phyloP scores from a whole-genome alignment of 805 yeast species.

The Metschnikowia gelsemii region DNA sequence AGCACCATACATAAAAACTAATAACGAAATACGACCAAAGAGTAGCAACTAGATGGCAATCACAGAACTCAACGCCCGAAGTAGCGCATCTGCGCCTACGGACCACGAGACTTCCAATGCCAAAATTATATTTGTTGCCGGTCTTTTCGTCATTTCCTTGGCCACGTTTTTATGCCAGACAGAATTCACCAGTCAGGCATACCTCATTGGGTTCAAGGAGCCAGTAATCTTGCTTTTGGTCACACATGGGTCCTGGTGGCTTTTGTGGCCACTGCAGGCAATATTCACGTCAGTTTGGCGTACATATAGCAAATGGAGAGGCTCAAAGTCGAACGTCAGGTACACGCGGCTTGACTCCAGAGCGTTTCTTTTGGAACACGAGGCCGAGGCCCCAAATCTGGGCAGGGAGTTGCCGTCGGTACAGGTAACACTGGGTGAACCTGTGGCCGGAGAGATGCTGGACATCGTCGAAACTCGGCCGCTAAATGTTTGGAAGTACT shows the following conservation, averaged over 20 bases:
- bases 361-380: constrained; percentile 28
- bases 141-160: constrained; percentile 36
- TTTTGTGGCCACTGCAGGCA: constrained; percentile 70
- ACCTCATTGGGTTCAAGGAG: constrained; percentile 57
- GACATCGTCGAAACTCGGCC: constrained; percentile 2
- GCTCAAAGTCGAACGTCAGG: constrained; percentile 18
- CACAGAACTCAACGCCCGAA: constrained; percentile 30
- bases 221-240: constrained; percentile 65
- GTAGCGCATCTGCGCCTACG: constrained; percentile 24
- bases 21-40: constrained; percentile 29
- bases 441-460: constrained; percentile 2
- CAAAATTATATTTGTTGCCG: constrained; percentile 36
- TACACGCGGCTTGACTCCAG: constrained; percentile 32
- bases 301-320: constrained; percentile 30
- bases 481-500: constrained; percentile 27
- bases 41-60: constrained; percentile 32
- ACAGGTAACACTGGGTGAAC: no score
- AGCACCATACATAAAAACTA: no score
- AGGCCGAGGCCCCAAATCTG: constrained; percentile 12
- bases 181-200: constrained; percentile 71
- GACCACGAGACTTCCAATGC: constrained; percentile 31
- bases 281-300: constrained; percentile 47
- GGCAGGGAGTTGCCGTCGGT: constrained; percentile 15
- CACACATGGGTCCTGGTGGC: constrained; percentile 79
- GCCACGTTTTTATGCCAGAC: constrained; percentile 75